These are phyloP conservation scores for Raphidocelis subcapitata DNA, from an alignment of 139 green algal species.

Conservation along the genomic window DNA sequence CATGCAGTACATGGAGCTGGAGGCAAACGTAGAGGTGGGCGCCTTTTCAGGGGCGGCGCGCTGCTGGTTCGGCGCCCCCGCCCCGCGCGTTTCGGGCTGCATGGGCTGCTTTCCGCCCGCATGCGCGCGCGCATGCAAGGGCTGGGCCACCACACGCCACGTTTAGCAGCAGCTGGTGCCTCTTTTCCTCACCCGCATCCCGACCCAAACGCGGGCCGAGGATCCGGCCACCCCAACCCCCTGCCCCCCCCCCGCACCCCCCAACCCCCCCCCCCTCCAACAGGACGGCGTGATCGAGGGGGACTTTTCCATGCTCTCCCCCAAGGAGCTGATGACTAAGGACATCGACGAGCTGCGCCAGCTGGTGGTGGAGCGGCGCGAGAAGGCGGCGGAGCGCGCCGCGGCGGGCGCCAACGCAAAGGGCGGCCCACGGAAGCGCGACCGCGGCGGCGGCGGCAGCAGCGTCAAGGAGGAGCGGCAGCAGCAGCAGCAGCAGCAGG, in stretches of 20 bases:
- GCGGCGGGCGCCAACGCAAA: constrained; percentile 10
- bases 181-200: no score
- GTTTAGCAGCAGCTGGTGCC: no score
- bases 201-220: no score
- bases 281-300: constrained; percentile 79
- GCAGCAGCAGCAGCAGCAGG: constrained; percentile 10
- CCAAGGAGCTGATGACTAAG: constrained; percentile 88
- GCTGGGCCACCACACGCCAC: no score
- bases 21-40: constrained; percentile 86
- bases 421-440: background rate
- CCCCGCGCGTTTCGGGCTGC: no score
- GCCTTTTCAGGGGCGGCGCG: no score
- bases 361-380: constrained; percentile 54
- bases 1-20: constrained; percentile 96
- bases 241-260: no score
- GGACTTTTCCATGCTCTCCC: constrained; percentile 83
- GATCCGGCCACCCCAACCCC: no score
- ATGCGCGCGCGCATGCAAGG: no score
- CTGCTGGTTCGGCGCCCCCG: no score
- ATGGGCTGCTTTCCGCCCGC: no score
- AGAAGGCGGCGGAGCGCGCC: constrained; percentile 36
- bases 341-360: constrained; percentile 81
- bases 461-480: constrained; percentile 3
- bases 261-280: background rate
- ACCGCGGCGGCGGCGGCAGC: constrained; percentile 1